Conservation (phyloP, 176 grass and related monocot species). For the Carex scoparia region DNA sequence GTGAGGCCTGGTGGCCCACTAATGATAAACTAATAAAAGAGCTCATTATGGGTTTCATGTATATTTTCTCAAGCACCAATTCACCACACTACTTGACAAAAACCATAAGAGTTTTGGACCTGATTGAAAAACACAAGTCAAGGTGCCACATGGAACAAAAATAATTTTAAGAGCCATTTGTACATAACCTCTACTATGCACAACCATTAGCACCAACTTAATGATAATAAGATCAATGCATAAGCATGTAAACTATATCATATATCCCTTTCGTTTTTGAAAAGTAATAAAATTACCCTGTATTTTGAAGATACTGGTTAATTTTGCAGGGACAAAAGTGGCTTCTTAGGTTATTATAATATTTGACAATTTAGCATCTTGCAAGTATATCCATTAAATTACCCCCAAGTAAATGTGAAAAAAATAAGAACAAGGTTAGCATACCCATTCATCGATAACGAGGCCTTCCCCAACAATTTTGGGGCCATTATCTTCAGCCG, state of each 20-base stretch:
- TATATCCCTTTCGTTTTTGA: background rate
- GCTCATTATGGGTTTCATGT: background rate
- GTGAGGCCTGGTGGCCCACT: too few relatives aligned
- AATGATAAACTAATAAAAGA: too few relatives aligned
- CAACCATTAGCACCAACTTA: background rate
- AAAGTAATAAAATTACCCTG: background rate
- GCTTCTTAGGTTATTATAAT: background rate
- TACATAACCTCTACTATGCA: background rate
- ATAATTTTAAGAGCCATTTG: background rate
- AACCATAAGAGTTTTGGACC: background rate
- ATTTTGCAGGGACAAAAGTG: background rate
- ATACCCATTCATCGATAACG: constrained; percentile 97
- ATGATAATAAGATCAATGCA: background rate
- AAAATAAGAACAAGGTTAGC: background rate
- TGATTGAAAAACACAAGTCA: background rate
- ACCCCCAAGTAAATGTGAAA: background rate
- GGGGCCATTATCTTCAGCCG: constrained; percentile 66
- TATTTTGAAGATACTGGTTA: background rate
- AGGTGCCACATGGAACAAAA: background rate
- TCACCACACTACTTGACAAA: background rate
- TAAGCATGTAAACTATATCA: background rate
- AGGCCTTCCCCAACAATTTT: constrained; percentile 92
- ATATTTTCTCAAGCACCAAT: background rate
- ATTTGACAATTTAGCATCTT: background rate
- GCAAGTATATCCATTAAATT: background rate